Evolutionary conservation across 352 stramenopile species (phyloP).

Genomic region (Pythium aphanidermatum): DNA sequence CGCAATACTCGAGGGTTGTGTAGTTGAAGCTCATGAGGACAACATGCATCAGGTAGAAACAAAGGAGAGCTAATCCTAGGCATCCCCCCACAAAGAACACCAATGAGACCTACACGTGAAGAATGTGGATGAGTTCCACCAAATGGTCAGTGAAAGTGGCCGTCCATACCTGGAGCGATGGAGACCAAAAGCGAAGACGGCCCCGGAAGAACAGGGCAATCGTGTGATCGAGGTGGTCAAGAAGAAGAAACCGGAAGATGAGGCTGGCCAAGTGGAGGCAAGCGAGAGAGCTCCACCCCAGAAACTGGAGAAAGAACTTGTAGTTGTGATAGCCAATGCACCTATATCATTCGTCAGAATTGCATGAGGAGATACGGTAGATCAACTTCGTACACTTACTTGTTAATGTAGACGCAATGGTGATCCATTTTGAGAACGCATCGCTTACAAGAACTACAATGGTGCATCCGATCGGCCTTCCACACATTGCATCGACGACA

Average conservation of each 20-base stretch:
- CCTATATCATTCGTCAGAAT: too few relatives aligned
- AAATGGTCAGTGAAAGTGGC: neutral
- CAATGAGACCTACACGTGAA: slow-evolving; percentile 35
- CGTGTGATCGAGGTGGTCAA: slow-evolving; percentile 42
- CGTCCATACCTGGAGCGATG: slow-evolving; percentile 44
- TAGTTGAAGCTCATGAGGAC: slow-evolving; percentile 65
- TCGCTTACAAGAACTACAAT: slow-evolving; percentile 69
- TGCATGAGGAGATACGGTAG: too few relatives aligned
- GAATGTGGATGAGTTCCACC: neutral
- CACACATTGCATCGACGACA: slow-evolving; percentile 71
- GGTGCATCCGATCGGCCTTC: slow-evolving; percentile 78
- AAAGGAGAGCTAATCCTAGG: slow-evolving; percentile 52
- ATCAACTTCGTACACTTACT: too few relatives aligned
- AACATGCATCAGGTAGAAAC: slow-evolving; percentile 77
- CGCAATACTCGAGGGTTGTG: slow-evolving; percentile 84
- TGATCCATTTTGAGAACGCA: slow-evolving; percentile 89
- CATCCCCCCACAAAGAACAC: slow-evolving; percentile 71
- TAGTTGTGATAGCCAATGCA: slow-evolving; percentile 88
- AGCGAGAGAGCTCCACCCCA: slow-evolving; percentile 61
- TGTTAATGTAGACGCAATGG: slow-evolving; percentile 88
- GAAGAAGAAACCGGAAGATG: slow-evolving; percentile 57
- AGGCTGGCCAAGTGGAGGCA: slow-evolving; percentile 68
- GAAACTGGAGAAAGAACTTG: slow-evolving; percentile 86
- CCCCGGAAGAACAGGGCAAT: slow-evolving; percentile 52
- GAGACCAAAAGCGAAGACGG: slow-evolving; percentile 43